Percentiles rank a stretch among this genome's conserved stretches.
These are phyloP conservation scores for Lepiota subincarnata DNA, from an alignment of 768 basidiomycete species.

Conservation along the genomic window DNA sequence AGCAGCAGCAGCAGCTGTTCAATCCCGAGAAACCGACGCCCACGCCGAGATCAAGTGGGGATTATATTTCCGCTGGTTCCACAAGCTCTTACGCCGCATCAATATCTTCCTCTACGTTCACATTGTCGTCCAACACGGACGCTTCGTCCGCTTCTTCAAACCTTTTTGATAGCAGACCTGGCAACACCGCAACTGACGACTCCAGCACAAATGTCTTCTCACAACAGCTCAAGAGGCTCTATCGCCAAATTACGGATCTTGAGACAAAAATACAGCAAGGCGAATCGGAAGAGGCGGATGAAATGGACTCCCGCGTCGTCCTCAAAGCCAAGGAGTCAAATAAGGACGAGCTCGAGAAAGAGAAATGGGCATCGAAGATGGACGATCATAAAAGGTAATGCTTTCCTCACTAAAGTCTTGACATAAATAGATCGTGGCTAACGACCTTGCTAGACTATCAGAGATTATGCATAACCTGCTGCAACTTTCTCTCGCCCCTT, in stretches of 20 bases:
- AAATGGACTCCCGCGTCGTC: constrained; percentile 37
- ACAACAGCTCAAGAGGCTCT: constrained; percentile 72
- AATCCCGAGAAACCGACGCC: constrained; percentile 36
- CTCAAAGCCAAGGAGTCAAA: constrained; percentile 39
- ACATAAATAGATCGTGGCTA: constrained; percentile 7
- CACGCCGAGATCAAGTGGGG: constrained; percentile 59
- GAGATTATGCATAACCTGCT: constrained; percentile 90
- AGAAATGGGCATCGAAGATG: constrained; percentile 71
- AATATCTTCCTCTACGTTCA: constrained; percentile 62
- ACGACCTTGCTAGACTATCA: constrained; percentile 57
- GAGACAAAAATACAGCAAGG: constrained; percentile 72
- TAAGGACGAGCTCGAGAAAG: constrained; percentile 62
- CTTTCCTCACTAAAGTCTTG: constrained; percentile 9
- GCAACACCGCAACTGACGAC: constrained; percentile 42
- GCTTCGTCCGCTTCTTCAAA: constrained; percentile 70
- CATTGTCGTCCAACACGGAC: constrained; percentile 75
- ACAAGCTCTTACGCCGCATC: constrained; percentile 73
- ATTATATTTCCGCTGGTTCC: constrained; percentile 72
- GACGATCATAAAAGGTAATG: constrained; percentile 77
- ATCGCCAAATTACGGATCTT: constrained; percentile 75
- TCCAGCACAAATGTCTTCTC: constrained; percentile 67
- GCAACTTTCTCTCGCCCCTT: constrained; percentile 78
- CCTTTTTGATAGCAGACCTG: constrained; percentile 53
- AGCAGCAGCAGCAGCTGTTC: constrained; percentile 7
- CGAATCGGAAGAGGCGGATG: constrained; percentile 54